Conservation (phyloP, 192 early-diverging fungal genomes). For the Podochytrium sp. region DNA sequence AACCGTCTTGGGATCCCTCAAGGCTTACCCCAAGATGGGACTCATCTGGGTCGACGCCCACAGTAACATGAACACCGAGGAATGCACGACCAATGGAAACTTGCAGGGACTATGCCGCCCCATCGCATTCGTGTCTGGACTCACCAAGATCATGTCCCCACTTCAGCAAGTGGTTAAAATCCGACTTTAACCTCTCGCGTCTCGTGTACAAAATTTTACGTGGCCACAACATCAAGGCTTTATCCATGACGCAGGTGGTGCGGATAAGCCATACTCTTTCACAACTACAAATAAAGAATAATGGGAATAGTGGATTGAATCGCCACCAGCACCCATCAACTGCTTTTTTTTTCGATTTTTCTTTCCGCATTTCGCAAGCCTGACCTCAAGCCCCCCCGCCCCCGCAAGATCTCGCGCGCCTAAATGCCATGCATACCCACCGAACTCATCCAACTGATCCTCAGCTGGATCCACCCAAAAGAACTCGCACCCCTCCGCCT, state of each 20-base stretch:
- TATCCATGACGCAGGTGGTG: slow-evolving; percentile 95
- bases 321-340: too few relatives aligned
- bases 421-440: not conserved
- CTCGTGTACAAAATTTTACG: slow-evolving; percentile 88
- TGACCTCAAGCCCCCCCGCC: too few relatives aligned
- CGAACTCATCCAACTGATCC: slow-evolving; percentile 10
- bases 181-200: slow-evolving; percentile 70
- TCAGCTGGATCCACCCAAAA: slow-evolving; percentile 20
- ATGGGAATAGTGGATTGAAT: too few relatives aligned
- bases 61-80: slow-evolving; percentile 93
- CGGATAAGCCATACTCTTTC: too few relatives aligned
- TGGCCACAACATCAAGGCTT: slow-evolving; percentile 86
- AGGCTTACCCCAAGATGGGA: slow-evolving; percentile 77
- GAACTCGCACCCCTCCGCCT: slow-evolving; percentile 4
- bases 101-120: slow-evolving; percentile 97
- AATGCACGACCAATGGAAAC: slow-evolving; percentile 85
- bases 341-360: too few relatives aligned
- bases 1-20: slow-evolving; percentile 78
- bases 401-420: too few relatives aligned
- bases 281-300: too few relatives aligned
- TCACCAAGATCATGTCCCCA: slow-evolving; percentile 65
- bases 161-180: slow-evolving; percentile 77
- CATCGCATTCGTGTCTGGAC: slow-evolving; percentile 76
- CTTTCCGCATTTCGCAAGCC: too few relatives aligned
- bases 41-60: slow-evolving; percentile 97